These are phyloP conservation scores for Gentiana macrophylla DNA, from an alignment of 257 asterid species.

Conservation along the genomic window DNA sequence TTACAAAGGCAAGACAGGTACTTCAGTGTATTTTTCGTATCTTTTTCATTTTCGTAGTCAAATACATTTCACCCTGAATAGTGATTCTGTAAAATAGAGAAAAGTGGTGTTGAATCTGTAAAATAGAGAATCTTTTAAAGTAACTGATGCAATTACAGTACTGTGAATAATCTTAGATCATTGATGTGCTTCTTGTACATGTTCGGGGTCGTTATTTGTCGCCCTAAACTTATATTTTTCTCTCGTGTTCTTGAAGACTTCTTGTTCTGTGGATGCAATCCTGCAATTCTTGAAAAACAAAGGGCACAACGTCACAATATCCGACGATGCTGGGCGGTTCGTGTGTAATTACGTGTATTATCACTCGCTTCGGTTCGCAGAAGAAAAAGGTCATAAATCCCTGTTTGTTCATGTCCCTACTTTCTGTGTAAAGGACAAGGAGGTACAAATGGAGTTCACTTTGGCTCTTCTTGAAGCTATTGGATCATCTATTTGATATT, in stretches of 20 bases:
- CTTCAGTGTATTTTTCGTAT: neutral
- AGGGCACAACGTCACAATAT: conserved; percentile 26
- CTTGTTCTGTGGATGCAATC: conserved; percentile 34
- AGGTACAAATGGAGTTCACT: conserved; percentile 34
- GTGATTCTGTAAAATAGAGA: too few species aligned
- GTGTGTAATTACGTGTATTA: conserved; percentile 59
- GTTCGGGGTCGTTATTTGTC: too few species aligned
- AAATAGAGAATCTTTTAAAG: too few species aligned
- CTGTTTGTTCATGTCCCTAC: conserved; percentile 52
- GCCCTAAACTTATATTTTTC: too few species aligned
- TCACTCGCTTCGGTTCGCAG: conserved; percentile 44
- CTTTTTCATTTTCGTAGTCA: too few species aligned
- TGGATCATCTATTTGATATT: conserved; percentile 27
- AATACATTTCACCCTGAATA: too few species aligned
- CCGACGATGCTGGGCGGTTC: conserved; percentile 49
- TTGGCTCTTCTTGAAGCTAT: conserved; percentile 40
- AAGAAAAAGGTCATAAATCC: conserved; percentile 36
- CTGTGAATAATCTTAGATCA: too few species aligned
- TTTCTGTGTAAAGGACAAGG: conserved; percentile 25
- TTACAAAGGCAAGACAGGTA: conserved; percentile 33
- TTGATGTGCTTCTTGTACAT: too few species aligned
- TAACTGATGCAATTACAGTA: too few species aligned
- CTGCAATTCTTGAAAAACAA: conserved; percentile 26
- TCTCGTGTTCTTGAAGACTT: conserved; percentile 26
- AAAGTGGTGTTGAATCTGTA: too few species aligned